Evolutionary conservation across 805 yeast genomes (phyloP), one percentile per base, ranked within the genome.

Genomic region (Lachancea cidri): DNA sequence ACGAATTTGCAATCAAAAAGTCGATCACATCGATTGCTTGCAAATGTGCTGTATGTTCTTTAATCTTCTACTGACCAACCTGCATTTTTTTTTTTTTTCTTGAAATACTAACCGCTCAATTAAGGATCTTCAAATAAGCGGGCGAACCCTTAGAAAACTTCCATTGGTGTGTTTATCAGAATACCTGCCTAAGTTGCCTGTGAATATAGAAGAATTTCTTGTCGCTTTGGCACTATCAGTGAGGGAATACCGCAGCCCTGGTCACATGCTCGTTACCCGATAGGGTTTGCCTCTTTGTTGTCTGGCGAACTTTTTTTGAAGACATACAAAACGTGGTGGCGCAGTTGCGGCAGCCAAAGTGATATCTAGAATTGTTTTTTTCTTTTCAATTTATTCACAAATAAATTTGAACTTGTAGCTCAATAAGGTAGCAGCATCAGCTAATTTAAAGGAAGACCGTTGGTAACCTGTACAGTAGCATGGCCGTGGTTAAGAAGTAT

Each of bases 111-210:
- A 38, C 39, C 11, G 19, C 22, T 19, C 5, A 7, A 7, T 15
- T 17, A 20, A 58, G 65, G 37, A 36, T 1, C 16, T 46, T 14
- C 43, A 50, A 4, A 34, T 57, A 9, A 61, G 64, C 43, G 66
- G 66, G n/a, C 53, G 66, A 38, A 50, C 49, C 1, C 38, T 58
- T 7, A 45, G 57, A 18, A 60, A 60, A 39, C 25, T 61, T 9
- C 62, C 66, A 3, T 38, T 61, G 19, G 33, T 44, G 4, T 55
- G 62, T 29, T 44, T 61, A 3, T 56, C 66, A 2, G 63, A 60
- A 32, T 44, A 55, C 42, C 52, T 53, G 33, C 38, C 43, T 4
- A 39, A 41, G 3, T 30, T 61, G 5, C 66, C 66, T 3, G 51
- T 60, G 4, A 36, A 50, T 2, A 9, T 56, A 4, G 45, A 50